Conservation (phyloP, 1,284 basidiomycete genomes). For the Ustilago nuda region DNA sequence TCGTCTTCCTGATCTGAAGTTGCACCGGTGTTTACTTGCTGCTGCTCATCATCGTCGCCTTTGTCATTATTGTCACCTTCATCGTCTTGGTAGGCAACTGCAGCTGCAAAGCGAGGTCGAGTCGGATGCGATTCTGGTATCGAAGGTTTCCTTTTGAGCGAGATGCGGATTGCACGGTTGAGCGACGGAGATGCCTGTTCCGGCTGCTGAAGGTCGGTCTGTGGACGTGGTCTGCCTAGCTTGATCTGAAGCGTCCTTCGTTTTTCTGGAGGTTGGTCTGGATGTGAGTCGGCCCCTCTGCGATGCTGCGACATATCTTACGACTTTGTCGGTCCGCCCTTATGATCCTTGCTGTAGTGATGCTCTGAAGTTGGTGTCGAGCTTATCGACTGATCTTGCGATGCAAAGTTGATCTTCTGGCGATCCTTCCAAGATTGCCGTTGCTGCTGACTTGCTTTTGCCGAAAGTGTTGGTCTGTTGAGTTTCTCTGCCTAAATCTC, state of each 20-base stretch:
- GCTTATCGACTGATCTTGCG: constrained; percentile 1
- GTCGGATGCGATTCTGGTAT: constrained; percentile 18
- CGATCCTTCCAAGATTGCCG: background rate
- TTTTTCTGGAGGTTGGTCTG: constrained; percentile 34
- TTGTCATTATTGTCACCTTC: constrained; percentile 19
- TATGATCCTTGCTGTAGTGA: background rate
- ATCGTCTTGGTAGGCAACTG: constrained; percentile 8
- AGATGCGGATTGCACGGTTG: constrained; percentile 45
- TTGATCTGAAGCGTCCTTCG: constrained; percentile 48
- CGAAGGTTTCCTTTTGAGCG: constrained; percentile 42
- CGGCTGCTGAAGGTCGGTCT: constrained; percentile 11
- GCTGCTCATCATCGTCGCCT: constrained; percentile 12
- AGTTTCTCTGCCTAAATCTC: constrained; percentile 7
- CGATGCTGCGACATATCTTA: constrained; percentile 39
- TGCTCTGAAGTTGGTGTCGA: constrained; percentile 1
- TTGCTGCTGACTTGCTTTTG: constrained; percentile 7
- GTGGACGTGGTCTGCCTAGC: constrained; percentile 35
- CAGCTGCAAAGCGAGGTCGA: constrained; percentile 22
- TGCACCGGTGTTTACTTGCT: background rate
- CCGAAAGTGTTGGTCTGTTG: constrained; percentile 12
- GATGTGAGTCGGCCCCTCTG: constrained; percentile 33
- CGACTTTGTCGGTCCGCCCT: background rate
- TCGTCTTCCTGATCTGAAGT: constrained; percentile 13
- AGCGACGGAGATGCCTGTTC: constrained; percentile 35
- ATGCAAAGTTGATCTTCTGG: constrained; percentile 9